Conservation (phyloP, 768 basidiomycete genomes). For the Trametes sanguinea region DNA sequence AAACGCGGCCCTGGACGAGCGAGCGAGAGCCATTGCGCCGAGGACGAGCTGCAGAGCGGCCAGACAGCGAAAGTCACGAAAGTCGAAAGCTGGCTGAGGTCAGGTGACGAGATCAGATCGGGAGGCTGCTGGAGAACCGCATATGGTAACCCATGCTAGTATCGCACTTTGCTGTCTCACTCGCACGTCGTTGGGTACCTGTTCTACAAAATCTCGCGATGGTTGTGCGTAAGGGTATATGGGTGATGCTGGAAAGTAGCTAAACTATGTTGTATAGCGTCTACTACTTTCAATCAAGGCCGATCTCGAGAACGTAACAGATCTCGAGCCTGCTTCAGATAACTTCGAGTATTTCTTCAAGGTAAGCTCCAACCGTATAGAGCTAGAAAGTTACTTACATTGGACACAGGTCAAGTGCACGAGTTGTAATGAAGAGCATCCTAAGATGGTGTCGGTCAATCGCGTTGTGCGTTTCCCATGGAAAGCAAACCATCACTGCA, state of each 20-base stretch:
- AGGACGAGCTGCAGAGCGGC: constrained; percentile 7
- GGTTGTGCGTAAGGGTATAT: constrained; percentile 18
- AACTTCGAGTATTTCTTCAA: constrained; percentile 83
- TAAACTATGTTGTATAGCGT: constrained; percentile 40
- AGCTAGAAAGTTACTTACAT: no score
- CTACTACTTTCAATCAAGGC: constrained; percentile 73
- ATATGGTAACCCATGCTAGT: constrained; percentile 1
- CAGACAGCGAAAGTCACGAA: neutral
- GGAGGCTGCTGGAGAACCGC: neutral
- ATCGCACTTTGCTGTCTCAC: no score
- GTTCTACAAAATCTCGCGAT: neutral
- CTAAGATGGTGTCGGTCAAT: constrained; percentile 72
- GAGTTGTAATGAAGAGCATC: constrained; percentile 76
- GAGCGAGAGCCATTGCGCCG: constrained; percentile 23
- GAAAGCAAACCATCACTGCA: neutral
- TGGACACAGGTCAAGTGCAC: constrained; percentile 70
- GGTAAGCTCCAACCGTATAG: constrained; percentile 38
- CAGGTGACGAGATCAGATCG: constrained; percentile 17
- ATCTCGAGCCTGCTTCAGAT: constrained; percentile 61
- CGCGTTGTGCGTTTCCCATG: constrained; percentile 48
- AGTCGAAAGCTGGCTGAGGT: constrained; percentile 16
- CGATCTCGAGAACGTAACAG: constrained; percentile 77
- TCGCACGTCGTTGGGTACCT: no score
- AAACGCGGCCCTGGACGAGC: constrained; percentile 20
- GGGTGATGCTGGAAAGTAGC: no score